Evolutionary conservation across 208 protist genomes (phyloP).

Genomic region (Leishmania lainsoni): DNA sequence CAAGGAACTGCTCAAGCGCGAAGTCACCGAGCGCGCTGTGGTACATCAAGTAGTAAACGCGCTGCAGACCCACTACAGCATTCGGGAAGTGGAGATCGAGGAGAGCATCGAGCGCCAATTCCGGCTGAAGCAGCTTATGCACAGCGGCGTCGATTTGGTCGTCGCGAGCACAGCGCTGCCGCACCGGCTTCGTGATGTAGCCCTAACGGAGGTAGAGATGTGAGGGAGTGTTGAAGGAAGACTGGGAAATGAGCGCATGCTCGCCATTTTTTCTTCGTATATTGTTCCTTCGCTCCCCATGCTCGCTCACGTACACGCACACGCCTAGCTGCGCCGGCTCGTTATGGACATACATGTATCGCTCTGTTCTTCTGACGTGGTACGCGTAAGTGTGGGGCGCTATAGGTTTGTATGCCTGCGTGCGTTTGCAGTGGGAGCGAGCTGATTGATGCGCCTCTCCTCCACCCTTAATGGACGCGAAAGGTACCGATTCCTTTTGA

Average conservation of each 20-base stretch:
- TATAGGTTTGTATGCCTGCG: background rate
- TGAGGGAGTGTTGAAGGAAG: background rate
- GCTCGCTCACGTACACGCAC: background rate
- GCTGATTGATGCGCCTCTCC: background rate
- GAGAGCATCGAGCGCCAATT: slow-evolving; percentile 30
- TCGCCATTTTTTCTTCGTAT: too few relatives aligned
- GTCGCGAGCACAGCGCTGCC: background rate
- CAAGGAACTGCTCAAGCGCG: slow-evolving; percentile 10
- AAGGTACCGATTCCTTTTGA: too few relatives aligned
- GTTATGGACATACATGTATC: background rate
- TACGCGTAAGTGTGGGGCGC: background rate
- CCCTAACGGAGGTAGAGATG: background rate
- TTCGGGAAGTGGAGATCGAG: slow-evolving; percentile 39
- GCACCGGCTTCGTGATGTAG: background rate
- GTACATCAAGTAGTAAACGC: slow-evolving; percentile 19
- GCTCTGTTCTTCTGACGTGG: background rate
- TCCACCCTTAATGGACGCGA: too few relatives aligned
- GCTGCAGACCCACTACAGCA: slow-evolving; percentile 38
- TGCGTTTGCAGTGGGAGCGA: background rate
- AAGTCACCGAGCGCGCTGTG: slow-evolving; percentile 4
- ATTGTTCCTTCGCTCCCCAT: background rate
- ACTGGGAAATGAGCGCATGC: background rate
- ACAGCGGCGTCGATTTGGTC: background rate
- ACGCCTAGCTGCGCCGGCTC: background rate
- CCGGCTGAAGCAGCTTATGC: too few relatives aligned